phyloP scores from a whole-genome alignment of 1,139 yeast species.

The Candida tetrigidarum region DNA sequence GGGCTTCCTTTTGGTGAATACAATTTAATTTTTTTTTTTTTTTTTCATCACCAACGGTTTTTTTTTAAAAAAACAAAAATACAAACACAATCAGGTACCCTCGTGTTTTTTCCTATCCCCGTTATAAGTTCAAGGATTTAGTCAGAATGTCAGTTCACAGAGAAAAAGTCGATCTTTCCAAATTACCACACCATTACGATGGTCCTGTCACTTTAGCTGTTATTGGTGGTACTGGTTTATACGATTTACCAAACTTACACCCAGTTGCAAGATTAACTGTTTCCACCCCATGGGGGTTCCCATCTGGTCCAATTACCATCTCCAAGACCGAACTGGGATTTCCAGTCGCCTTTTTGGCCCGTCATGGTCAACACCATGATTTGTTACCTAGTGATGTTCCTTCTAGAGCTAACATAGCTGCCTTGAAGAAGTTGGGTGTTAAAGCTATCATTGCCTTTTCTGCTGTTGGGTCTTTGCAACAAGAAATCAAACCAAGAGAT shows the following conservation, averaged over 20 bases:
- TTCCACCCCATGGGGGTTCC: constrained; percentile 96
- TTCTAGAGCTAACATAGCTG: constrained; percentile 92
- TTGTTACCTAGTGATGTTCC: constrained; percentile 93
- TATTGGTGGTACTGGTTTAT: constrained; percentile 98
- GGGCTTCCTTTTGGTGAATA: too few relatives aligned
- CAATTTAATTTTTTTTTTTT: neutral
- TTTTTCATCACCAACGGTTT: neutral
- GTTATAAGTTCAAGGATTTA: constrained; percentile 1
- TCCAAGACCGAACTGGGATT: constrained; percentile 75
- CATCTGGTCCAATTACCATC: constrained; percentile 92
- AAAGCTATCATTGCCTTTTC: constrained; percentile 89
- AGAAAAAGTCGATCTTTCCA: constrained; percentile 28
- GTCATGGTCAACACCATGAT: constrained; percentile 93
- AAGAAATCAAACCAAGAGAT: constrained; percentile 89
- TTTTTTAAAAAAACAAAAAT: neutral
- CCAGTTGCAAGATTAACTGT: constrained; percentile 85
- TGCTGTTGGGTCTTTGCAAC: constrained; percentile 95
- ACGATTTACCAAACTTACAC: constrained; percentile 77
- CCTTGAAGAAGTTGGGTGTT: constrained; percentile 85
- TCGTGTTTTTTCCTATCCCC: neutral
- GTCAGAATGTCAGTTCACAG: constrained; percentile 41
- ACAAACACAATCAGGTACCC: too few relatives aligned
- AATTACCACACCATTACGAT: constrained; percentile 45
- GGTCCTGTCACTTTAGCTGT: constrained; percentile 73
- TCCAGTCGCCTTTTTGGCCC: constrained; percentile 91